A percentile compares a stretch with the other conserved stretches of the same genome.
These are phyloP conservation scores for Teratosphaeria gauchensis DNA, from an alignment of 2,329 filamentous ascomycete species.

Conservation along the genomic window DNA sequence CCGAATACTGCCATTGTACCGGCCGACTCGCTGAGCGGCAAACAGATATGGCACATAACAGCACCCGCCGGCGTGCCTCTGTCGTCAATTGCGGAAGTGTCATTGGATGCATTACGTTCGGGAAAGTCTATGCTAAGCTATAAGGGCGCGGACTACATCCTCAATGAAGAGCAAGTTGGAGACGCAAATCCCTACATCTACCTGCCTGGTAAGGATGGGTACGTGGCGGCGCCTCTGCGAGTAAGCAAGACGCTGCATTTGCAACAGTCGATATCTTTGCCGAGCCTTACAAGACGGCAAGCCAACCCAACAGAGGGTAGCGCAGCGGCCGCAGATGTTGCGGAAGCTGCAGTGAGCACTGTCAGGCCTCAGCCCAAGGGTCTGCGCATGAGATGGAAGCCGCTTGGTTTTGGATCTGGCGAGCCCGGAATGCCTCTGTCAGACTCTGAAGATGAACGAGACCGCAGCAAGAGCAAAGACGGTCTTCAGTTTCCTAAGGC, in stretches of 20 bases:
- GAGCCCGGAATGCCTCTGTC: slow-evolving; percentile 34
- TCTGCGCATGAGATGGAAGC: slow-evolving; percentile 57
- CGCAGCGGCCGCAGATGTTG: slow-evolving; percentile 32
- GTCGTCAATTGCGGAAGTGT: slow-evolving; percentile 54
- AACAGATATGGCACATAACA: slow-evolving; percentile 74
- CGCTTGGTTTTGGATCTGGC: slow-evolving; percentile 48
- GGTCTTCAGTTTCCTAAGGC: slow-evolving; percentile 18
- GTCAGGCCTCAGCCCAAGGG: slow-evolving; percentile 58
- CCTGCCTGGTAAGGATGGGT: slow-evolving; percentile 14
- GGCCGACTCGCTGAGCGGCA: slow-evolving; percentile 50
- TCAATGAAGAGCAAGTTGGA: slow-evolving; percentile 10
- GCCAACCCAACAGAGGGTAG: slow-evolving; percentile 32
- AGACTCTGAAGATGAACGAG: slow-evolving; percentile 36
- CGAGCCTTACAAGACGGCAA: slow-evolving; percentile 30
- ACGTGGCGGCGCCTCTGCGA: slow-evolving; percentile 30
- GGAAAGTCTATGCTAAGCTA: slow-evolving; percentile 51
- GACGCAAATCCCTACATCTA: slow-evolving; percentile 11
- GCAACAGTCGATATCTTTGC: slow-evolving; percentile 52
- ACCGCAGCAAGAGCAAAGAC: slow-evolving; percentile 11
- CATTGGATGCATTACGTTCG: slow-evolving; percentile 48
- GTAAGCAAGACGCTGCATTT: slow-evolving; percentile 56
- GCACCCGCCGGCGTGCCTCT: slow-evolving; percentile 62
- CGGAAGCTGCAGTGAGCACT: slow-evolving; percentile 41
- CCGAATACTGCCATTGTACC: slow-evolving; percentile 32
- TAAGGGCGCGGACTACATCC: slow-evolving; percentile 50